A percentile compares a stretch with the other conserved stretches of the same genome.
Evolutionary conservation across 495 filamentous ascomycete species (phyloP).

Genomic region (Lophiotrema nucula): DNA sequence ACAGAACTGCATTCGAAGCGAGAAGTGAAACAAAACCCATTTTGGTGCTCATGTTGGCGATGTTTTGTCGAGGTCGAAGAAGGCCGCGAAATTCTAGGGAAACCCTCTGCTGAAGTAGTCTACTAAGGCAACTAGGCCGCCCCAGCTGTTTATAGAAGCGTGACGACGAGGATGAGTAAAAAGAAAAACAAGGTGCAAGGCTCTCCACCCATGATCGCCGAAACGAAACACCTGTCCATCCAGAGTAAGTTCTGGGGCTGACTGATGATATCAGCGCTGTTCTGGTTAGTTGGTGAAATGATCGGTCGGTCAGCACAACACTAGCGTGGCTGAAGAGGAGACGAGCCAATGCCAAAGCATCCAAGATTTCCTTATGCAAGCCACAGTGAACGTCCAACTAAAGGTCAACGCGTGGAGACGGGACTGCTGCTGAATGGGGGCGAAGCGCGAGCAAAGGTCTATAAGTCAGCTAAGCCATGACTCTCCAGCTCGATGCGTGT

Average conservation of each 20-base stretch:
- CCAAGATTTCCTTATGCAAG: slow-evolving; percentile 13
- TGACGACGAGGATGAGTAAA: background rate
- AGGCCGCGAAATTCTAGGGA: no score
- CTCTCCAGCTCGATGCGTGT: no score
- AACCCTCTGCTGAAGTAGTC: background rate
- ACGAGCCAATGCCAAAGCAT: slow-evolving; percentile 2
- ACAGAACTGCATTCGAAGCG: slow-evolving; percentile 20
- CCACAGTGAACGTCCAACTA: slow-evolving; percentile 2
- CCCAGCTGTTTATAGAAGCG: background rate
- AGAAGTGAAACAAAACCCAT: slow-evolving; percentile 23
- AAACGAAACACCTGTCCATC: background rate
- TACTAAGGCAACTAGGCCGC: background rate
- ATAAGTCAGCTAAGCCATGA: background rate
- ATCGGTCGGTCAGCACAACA: slow-evolving; percentile 2
- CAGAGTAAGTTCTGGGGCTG: slow-evolving; percentile 6
- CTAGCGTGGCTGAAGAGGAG: background rate
- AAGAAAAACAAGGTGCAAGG: no score
- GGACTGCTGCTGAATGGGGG: background rate
- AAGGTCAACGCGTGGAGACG: slow-evolving; percentile 3
- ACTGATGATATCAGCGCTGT: slow-evolving; percentile 22
- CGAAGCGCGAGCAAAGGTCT: background rate
- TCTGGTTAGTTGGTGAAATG: background rate
- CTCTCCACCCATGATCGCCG: no score
- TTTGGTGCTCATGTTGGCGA: no score
- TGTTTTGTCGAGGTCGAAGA: no score